These are phyloP conservation scores for Pythium biforme DNA, from an alignment of 352 stramenopile genomes.

Conservation along the genomic window DNA sequence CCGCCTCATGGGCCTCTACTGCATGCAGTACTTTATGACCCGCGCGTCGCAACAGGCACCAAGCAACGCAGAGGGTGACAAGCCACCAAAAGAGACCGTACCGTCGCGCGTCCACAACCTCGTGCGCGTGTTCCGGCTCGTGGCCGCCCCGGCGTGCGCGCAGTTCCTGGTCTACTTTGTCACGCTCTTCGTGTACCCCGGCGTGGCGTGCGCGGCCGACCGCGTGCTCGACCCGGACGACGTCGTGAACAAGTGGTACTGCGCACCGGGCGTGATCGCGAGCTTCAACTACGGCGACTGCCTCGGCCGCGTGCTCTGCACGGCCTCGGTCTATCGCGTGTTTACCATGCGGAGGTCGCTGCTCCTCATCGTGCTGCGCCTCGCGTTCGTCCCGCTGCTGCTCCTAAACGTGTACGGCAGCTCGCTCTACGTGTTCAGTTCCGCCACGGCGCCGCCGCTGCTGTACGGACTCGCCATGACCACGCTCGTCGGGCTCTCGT, in stretches of 20 bases:
- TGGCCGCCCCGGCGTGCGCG: constrained; percentile 41
- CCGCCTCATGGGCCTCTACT: constrained; percentile 33
- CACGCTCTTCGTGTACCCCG: constrained; percentile 46
- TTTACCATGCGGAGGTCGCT: constrained; percentile 54
- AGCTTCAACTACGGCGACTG: constrained; percentile 69
- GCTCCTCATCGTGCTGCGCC: constrained; percentile 37
- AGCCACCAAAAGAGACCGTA: constrained; percentile 26
- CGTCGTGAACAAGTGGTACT: constrained; percentile 45
- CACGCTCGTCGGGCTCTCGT: constrained; percentile 48
- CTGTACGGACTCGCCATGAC: constrained; percentile 49
- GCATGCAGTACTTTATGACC: constrained; percentile 52
- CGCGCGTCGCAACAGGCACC: too few species aligned
- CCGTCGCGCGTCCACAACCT: constrained; percentile 34
- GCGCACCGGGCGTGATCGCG: constrained; percentile 49
- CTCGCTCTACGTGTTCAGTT: constrained; percentile 53
- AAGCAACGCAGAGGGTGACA: too few species aligned
- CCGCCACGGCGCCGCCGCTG: constrained; percentile 19
- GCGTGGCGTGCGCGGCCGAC: constrained; percentile 44
- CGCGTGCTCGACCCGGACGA: constrained; percentile 17
- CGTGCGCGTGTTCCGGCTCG: constrained; percentile 46
- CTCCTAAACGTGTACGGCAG: constrained; percentile 51
- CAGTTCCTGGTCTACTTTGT: constrained; percentile 70
- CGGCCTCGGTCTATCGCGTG: constrained; percentile 48
- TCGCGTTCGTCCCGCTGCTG: constrained; percentile 57
- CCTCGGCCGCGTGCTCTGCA: constrained; percentile 48